Evolutionary conservation across 1,139 yeast genomes (phyloP).

Genomic region (Protomyces inouyei): DNA sequence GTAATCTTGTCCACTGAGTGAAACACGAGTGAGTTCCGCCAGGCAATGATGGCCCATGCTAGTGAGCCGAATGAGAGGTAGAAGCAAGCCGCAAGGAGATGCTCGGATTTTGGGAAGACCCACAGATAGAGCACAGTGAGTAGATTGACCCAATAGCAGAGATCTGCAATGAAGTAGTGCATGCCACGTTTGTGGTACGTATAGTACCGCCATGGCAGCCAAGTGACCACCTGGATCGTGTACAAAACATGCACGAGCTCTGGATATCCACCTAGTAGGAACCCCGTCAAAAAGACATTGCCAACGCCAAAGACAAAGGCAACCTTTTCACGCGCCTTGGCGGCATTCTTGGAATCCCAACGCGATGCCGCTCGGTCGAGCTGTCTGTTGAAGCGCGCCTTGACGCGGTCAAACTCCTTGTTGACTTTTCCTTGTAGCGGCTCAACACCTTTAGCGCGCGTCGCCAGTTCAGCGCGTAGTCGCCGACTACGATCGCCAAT

Average conservation of each 20-base stretch:
- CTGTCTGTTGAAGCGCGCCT: slow-evolving; percentile 37
- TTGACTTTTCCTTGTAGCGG: slow-evolving; percentile 28
- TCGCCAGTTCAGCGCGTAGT: slow-evolving; percentile 9
- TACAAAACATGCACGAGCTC: slow-evolving; percentile 71
- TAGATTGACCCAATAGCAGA: slow-evolving; percentile 84
- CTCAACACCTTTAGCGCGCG: slow-evolving; percentile 11
- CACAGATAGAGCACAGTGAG: slow-evolving; percentile 68
- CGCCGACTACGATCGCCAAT: slow-evolving; percentile 19
- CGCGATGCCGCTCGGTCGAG: slow-evolving; percentile 57
- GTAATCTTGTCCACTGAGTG: slow-evolving; percentile 63
- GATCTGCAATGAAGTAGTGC: slow-evolving; percentile 86
- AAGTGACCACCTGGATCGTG: slow-evolving; percentile 53
- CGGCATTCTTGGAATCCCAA: slow-evolving; percentile 42
- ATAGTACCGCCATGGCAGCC: slow-evolving; percentile 82
- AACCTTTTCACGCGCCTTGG: slow-evolving; percentile 68
- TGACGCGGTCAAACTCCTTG: slow-evolving; percentile 39
- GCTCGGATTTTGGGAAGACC: slow-evolving; percentile 64
- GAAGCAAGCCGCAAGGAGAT: slow-evolving; percentile 20
- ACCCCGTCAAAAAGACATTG: slow-evolving; percentile 65
- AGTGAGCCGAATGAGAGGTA: slow-evolving; percentile 50
- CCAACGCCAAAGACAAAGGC: slow-evolving; percentile 74
- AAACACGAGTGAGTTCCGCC: slow-evolving; percentile 89
- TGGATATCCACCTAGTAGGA: slow-evolving; percentile 73
- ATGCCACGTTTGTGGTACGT: slow-evolving; percentile 72
- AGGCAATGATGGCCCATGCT: slow-evolving; percentile 89